Evolutionary conservation across 2,329 filamentous ascomycete genomes (phyloP), one percentile per base, ranked within the genome.

Genomic region (Leptographium flavum): DNA sequence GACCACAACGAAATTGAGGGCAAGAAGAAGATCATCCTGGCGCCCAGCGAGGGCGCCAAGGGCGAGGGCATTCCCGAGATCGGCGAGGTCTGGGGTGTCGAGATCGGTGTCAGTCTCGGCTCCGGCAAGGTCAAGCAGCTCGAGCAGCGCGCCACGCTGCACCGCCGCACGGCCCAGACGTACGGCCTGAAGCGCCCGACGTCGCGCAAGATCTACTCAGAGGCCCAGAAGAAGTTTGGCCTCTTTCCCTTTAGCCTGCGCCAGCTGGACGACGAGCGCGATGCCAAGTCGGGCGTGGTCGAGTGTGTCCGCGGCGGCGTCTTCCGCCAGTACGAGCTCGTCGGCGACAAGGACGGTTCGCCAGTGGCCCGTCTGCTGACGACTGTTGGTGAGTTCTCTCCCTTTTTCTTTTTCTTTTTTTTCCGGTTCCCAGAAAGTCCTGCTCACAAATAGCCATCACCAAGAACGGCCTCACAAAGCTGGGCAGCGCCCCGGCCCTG

Each of bases 1-100:
- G 87, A 87, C 60, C 84, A 85, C 63, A 94, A 96, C 66, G 92
- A 98, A 66, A 96, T 98, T 53, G 92, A 98, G 71, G 84, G 85
- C 57, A 63, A 83, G 73, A 95, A 95, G 81, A 96, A 95, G 79
- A 94, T 98, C 59, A 92, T 98, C 54, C 71, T 98, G 47, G 76
- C 87, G 22, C 84, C 87, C 30, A 76, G 80, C 43, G 87, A 95
- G 58, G 86, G 86, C 53, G 79, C 83, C 60, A 93, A 87, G 70
- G 90, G 90, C 47, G 92, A 98, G 50, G 92, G 92, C 58, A 65
- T 79, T 47, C 84, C 92, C 47, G 90, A 93, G 59, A 69, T 94
- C 47, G 83, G 86, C 54, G 92, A 98, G 63, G 88, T 94, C 50
- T 98, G 92, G 92, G 92, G 92, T 65, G 86, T 98, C 45, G 92